These are phyloP conservation scores for Plasmodium sp. DNA, from an alignment of 169 alveolate genomes.

Conservation along the genomic window DNA sequence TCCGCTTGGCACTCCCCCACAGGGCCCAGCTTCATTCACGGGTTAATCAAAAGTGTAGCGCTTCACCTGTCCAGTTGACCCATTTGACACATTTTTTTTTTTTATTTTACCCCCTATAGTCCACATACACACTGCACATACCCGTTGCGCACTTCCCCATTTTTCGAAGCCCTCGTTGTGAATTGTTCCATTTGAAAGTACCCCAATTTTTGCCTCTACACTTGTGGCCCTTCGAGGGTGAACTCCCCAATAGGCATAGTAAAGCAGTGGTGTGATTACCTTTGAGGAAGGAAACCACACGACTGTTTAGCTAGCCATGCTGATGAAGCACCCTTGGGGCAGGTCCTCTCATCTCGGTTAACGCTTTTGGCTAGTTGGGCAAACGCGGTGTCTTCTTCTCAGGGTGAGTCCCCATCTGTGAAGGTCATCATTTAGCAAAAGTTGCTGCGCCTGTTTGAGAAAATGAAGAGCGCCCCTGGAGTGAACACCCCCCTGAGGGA, in stretches of 20 bases:
- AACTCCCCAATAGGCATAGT: background rate
- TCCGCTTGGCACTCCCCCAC: background rate
- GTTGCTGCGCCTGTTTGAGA: background rate
- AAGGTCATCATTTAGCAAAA: background rate
- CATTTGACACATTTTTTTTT: background rate
- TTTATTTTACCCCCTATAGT: background rate
- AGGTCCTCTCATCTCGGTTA: background rate
- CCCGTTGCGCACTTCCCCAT: background rate
- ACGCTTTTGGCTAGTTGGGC: background rate
- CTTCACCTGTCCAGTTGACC: background rate
- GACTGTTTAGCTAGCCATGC: background rate
- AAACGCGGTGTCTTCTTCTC: background rate
- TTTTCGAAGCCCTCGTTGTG: background rate
- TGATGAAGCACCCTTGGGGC: background rate
- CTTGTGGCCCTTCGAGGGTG: background rate
- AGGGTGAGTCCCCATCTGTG: background rate
- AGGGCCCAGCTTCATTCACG: background rate
- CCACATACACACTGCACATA: background rate
- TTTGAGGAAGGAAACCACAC: background rate
- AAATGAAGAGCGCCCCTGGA: background rate
- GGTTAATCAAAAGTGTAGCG: background rate
- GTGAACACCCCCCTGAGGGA: background rate
- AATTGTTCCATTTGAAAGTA: background rate
- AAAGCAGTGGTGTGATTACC: background rate
- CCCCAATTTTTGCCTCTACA: background rate